Evolutionary conservation across 768 basidiomycete species (phyloP).

Genomic region (Russula earlei): DNA sequence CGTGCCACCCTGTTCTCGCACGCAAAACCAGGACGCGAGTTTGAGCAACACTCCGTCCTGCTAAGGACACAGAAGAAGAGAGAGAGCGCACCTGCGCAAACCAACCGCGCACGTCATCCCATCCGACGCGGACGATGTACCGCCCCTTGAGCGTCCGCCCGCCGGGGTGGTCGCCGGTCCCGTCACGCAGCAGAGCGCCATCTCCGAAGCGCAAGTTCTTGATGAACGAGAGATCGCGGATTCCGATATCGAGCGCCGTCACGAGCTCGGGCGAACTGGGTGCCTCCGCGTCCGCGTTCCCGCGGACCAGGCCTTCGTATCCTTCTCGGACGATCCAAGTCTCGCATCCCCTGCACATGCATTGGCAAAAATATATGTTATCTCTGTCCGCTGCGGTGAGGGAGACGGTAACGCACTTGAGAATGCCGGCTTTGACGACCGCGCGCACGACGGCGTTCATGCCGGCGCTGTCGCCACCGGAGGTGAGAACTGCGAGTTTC

Average conservation of each 20-base stretch:
- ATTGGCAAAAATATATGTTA: no score
- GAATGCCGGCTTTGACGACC: conserved; percentile 85
- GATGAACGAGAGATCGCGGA: conserved; percentile 34
- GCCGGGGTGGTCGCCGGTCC: conserved; percentile 60
- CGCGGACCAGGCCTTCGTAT: conserved; percentile 94
- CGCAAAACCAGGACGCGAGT: not conserved
- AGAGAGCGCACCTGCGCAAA: conserved; percentile 55
- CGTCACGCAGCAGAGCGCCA: conserved; percentile 65
- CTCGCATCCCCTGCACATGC: conserved; percentile 74
- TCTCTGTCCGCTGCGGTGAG: not conserved
- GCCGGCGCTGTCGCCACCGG: conserved; percentile 95
- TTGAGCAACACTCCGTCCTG: not conserved
- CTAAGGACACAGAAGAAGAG: not conserved
- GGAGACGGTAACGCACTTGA: conserved; percentile 47
- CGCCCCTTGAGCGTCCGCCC: conserved; percentile 77
- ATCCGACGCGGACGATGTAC: conserved; percentile 92
- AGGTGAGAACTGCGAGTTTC: conserved; percentile 92
- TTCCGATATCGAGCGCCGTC: conserved; percentile 20
- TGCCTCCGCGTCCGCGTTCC: conserved; percentile 41
- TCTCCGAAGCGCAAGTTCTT: conserved; percentile 78
- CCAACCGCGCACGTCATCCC: conserved; percentile 97
- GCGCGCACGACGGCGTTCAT: conserved; percentile 95
- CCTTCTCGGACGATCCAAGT: conserved; percentile 96
- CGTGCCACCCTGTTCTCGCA: conserved; percentile 66
- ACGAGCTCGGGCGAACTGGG: conserved; percentile 19